Evolutionary conservation across 768 basidiomycete species (phyloP).

Genomic region (Ramaria rubella): DNA sequence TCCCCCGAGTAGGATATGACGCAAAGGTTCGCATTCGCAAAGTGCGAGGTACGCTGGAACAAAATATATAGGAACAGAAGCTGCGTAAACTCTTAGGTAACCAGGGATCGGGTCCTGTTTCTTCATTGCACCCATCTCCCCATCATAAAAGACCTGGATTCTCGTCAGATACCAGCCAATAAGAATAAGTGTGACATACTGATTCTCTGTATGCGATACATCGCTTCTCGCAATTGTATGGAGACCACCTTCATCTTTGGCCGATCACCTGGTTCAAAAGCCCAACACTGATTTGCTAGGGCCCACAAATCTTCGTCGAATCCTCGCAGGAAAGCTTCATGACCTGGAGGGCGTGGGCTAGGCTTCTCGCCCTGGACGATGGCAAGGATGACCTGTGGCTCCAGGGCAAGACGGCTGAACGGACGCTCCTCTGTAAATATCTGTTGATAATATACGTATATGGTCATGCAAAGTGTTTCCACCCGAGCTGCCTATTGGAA

Average conservation of each 20-base stretch:
- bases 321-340: background rate
- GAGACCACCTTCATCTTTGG: conserved; percentile 3
- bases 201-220: conserved; percentile 1
- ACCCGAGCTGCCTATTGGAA: too few relatives aligned
- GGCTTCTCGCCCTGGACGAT: background rate
- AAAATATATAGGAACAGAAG: too few relatives aligned
- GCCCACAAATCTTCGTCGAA: conserved; percentile 4
- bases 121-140: too few relatives aligned
- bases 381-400: conserved; percentile 1
- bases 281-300: background rate
- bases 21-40: too few relatives aligned
- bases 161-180: background rate
- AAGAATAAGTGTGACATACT: background rate
- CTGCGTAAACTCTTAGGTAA: too few relatives aligned
- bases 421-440: background rate
- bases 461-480: background rate
- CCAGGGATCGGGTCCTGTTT: too few relatives aligned
- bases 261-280: background rate
- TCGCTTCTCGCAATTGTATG: background rate
- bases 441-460: background rate
- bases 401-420: background rate
- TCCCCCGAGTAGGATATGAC: too few relatives aligned
- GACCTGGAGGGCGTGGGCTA: background rate
- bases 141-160: background rate
- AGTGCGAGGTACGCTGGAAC: too few relatives aligned